Evolutionary conservation across 805 yeast genomes (phyloP).

Genomic region (Debaryomyces maramus): DNA sequence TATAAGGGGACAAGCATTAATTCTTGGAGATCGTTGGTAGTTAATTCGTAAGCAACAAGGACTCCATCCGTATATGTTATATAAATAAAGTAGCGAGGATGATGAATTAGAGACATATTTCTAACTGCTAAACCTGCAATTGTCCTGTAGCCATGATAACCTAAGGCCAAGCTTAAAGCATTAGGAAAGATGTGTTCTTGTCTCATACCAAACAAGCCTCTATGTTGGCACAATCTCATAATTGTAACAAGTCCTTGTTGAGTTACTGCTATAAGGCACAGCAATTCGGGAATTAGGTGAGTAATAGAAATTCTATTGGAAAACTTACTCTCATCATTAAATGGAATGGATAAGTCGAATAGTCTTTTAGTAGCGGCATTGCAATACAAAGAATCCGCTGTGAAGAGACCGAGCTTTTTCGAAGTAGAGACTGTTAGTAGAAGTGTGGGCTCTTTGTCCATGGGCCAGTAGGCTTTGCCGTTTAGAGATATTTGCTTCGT

Average conservation of each 20-base stretch:
- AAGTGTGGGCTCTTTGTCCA: conserved; percentile 3
- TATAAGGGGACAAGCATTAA: no score
- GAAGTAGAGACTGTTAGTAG: conserved; percentile 45
- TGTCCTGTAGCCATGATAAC: conserved; percentile 29
- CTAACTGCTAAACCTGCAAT: conserved; percentile 33
- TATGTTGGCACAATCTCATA: conserved; percentile 35
- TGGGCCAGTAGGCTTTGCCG: conserved; percentile 10
- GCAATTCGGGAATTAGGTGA: conserved; percentile 34
- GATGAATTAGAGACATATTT: conserved; percentile 20
- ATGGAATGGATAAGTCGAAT: conserved; percentile 39
- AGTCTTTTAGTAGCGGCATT: conserved; percentile 46
- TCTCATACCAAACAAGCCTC: conserved; percentile 42
- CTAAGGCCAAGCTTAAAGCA: conserved; percentile 26
- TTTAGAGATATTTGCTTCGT: conserved; percentile 12
- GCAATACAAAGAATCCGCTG: conserved; percentile 47
- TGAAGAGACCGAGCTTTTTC: conserved; percentile 43
- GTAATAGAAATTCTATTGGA: conserved; percentile 39
- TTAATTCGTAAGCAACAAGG: conserved; percentile 21
- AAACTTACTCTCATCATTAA: conserved; percentile 34
- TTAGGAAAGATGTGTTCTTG: conserved; percentile 45
- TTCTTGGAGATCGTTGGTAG: conserved; percentile 6
- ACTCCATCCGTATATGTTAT: conserved; percentile 37
- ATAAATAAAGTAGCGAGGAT: conserved; percentile 31
- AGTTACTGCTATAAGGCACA: conserved; percentile 32
- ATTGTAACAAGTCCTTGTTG: conserved; percentile 41